Evolutionary conservation across 331 rosid genomes (phyloP), one percentile per base, ranked within the genome.

Genomic region (Stylosanthes scabra): DNA sequence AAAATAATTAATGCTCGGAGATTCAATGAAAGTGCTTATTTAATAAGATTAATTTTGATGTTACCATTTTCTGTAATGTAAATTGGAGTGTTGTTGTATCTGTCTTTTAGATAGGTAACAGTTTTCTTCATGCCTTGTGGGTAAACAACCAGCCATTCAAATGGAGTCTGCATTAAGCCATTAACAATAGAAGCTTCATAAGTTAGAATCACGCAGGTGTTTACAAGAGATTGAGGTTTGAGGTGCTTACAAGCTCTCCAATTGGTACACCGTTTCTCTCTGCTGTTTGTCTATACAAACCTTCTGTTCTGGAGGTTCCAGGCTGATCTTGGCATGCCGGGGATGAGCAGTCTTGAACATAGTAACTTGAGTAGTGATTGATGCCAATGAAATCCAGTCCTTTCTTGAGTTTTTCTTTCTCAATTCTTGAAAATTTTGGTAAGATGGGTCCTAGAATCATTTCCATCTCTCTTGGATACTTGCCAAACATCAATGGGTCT

Each of bases 61-160:
- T 76, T 66, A 88, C 97, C 97, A 78, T 88, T 88, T 84, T 91
- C 97, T 2, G 94, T 82, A 13, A 91, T 82, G 77, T 83, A 88
- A 59, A 85, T 78, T 16, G 97, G 90, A 70, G 79, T 83, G 65
- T 90, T 86, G 13, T 83, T 91, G 77, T 86, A 86, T 64, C 88
- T 83, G 55, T 86, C 86, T 55, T 77, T 88, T 69, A 86, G 13
- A 72, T 88, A 83, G 9, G 61, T 80, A 3, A 88, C 72, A 1
- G 20, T 64, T 62, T 88, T 86, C 45, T 82, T 82, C 92, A 85
- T 85, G 81, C 94, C 94, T 73, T 49, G 83, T 57, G 94, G 93
- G 60, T 78, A 52, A 15, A 88, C 83, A 76, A 70, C 76, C 50
- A 86, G 47, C 90, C 92, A 82, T 11, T 63, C 81, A 50, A 80